These are phyloP conservation scores for Saussurea involucrata DNA, from an alignment of 129 eudicot species.

Conservation along the genomic window DNA sequence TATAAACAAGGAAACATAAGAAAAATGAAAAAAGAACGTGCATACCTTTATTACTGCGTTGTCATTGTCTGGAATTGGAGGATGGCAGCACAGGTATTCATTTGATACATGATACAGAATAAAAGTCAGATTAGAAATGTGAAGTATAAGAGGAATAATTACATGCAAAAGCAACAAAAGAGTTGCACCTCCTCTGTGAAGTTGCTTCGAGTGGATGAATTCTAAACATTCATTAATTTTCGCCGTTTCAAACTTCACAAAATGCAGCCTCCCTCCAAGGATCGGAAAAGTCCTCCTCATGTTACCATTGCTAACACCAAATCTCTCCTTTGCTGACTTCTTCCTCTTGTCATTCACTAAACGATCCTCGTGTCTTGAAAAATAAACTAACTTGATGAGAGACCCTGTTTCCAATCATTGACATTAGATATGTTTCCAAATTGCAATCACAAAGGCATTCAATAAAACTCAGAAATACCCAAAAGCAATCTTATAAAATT, in stretches of 20 bases:
- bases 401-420: conserved; percentile 51
- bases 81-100: conserved; percentile 34
- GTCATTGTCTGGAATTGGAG: conserved; percentile 43
- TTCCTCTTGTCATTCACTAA: conserved; percentile 62
- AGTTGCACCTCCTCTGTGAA: conserved; percentile 69
- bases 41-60: conserved; percentile 91
- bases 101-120: conserved; percentile 5
- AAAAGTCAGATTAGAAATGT: background rate
- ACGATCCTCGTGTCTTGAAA: conserved; percentile 85
- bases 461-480: background rate
- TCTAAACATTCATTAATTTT: conserved; percentile 90
- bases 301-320: conserved; percentile 65
- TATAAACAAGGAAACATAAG: background rate
- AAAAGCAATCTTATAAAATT: background rate
- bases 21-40: background rate
- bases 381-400: conserved; percentile 82
- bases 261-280: conserved; percentile 96
- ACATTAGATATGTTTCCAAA: background rate
- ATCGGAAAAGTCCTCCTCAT: conserved; percentile 75
- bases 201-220: conserved; percentile 88
- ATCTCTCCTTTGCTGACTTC: conserved; percentile 49
- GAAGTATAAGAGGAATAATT: background rate
- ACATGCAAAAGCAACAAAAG: conserved; percentile 10
- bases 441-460: background rate
- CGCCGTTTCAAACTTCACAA: conserved; percentile 91